Base-by-base conservation (phyloP, 1,284 basidiomycete species). In the Cryptococcus sp. region DNA sequence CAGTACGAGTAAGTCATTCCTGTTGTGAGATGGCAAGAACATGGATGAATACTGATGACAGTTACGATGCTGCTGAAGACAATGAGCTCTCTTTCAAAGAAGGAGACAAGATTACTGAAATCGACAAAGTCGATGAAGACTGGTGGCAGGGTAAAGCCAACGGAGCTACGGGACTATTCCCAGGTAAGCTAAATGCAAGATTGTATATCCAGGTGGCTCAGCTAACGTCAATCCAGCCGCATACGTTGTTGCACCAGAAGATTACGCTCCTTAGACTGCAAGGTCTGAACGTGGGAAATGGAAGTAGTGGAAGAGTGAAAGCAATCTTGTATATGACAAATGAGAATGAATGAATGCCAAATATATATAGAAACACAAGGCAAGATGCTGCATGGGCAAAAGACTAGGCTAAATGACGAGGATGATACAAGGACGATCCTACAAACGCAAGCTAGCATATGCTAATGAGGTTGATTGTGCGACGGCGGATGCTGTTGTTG, bases 31-130 rank as follows among this genome's bases (percentile, higher is more conserved):
- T 3, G 2, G 19, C n/a, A n/a, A n/a, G n/a, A 25, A 9, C 32
- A 34, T 9, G 32, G 32, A 34, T 34, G 16, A 9, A 9, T 16
- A 34, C 41, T 31, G 37, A 50, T 24, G 2, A 3, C 56, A 89
- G 86, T 60, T 92, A 93, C 64, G 86, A 88, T 13, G 87, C 88
- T 0, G 83, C 82, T 0, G 91, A 94, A 68, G 89, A 91, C 60
- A 93, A 93, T 66, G 91, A 96, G 69, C 75, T 94, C 21, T 81
- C 85, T 1, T 91, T 96, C 80, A 77, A 73, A 24, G 89, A 91
- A 69, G 89, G 88, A 19, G 89, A 91, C 34, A 74, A 76, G 46
- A 87, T 94, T 67, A 79, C 78, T 10, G 78, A 85, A 48, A 67
- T 74, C 40, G 69, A 70, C 22, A 64, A 68, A 46, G 64, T 71